phyloP scores from a whole-genome alignment of 306 rosid species.

The Vachellia collinsii region DNA sequence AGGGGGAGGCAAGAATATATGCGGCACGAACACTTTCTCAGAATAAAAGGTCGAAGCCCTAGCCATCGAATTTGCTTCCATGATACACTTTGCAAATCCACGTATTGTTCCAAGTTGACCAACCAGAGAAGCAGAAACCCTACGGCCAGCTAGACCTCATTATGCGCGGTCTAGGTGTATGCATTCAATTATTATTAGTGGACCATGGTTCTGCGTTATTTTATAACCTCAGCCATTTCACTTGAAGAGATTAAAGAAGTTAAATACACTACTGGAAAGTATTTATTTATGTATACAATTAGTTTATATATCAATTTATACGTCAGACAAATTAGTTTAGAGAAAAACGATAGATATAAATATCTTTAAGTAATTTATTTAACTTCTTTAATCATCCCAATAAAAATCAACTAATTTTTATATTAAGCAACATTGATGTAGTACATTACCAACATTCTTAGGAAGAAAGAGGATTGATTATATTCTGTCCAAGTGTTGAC shows the following conservation, averaged over 20 bases:
- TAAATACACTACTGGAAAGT: too few species aligned
- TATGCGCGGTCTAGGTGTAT: conserved; percentile 26
- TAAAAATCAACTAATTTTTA: too few species aligned
- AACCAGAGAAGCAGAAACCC: conserved; percentile 35
- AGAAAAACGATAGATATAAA: too few species aligned
- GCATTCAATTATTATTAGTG: conserved; percentile 1
- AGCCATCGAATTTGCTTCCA: conserved; percentile 41
- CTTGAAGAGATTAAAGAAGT: too few species aligned
- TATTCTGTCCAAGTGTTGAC: conserved; percentile 17
- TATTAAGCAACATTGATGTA: too few species aligned
- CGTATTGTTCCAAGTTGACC: conserved; percentile 48
- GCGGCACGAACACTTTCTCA: conserved; percentile 32
- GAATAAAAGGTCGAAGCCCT: conserved; percentile 40
- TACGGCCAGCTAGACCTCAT: conserved; percentile 34
- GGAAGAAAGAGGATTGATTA: conserved; percentile 36
- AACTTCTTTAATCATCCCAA: too few species aligned
- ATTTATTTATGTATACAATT: too few species aligned
- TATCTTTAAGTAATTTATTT: too few species aligned
- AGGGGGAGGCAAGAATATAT: conserved; percentile 55
- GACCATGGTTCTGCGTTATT: background rate
- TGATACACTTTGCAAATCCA: conserved; percentile 26
- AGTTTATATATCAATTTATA: too few species aligned
- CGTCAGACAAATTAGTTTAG: too few species aligned
- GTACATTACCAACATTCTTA: background rate
- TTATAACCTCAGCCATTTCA: too few species aligned